Conservation (phyloP, 176 grass and related monocot genomes). For the Oryza australiensis region DNA sequence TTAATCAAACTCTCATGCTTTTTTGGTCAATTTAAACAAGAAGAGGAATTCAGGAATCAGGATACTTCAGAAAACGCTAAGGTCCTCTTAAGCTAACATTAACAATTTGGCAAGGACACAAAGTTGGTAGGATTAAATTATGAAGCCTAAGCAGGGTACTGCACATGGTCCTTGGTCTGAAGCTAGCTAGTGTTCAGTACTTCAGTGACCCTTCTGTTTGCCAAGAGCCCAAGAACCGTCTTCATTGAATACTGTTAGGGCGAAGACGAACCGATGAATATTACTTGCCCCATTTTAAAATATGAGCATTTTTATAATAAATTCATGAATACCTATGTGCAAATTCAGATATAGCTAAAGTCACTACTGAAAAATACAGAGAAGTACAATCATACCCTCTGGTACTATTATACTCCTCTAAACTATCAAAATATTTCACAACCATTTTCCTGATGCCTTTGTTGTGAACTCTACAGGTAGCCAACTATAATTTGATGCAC, state of each 20-base stretch:
- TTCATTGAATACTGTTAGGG: neutral
- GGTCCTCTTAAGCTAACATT: neutral
- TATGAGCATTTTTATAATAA: too few species aligned
- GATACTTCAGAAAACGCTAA: neutral
- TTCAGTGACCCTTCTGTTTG: conserved; percentile 28
- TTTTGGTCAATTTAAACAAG: neutral
- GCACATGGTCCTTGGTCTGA: neutral
- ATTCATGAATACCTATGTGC: neutral
- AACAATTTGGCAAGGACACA: neutral
- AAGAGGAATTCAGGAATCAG: neutral
- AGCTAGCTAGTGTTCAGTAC: conserved; percentile 3
- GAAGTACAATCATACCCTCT: neutral
- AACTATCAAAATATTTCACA: neutral
- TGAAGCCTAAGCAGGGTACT: neutral
- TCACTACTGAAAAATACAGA: neutral
- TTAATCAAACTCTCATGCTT: neutral
- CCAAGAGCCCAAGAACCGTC: neutral
- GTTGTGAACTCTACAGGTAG: neutral
- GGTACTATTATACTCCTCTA: neutral
- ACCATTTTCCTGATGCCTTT: neutral
- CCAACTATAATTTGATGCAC: neutral
- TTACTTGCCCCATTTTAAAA: too few species aligned
- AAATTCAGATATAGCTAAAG: neutral
- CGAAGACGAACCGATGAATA: neutral
- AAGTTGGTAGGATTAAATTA: conserved; percentile 5